phyloP scores from a whole-genome alignment of 1,139 yeast species.

The Protomyces gravidus region DNA sequence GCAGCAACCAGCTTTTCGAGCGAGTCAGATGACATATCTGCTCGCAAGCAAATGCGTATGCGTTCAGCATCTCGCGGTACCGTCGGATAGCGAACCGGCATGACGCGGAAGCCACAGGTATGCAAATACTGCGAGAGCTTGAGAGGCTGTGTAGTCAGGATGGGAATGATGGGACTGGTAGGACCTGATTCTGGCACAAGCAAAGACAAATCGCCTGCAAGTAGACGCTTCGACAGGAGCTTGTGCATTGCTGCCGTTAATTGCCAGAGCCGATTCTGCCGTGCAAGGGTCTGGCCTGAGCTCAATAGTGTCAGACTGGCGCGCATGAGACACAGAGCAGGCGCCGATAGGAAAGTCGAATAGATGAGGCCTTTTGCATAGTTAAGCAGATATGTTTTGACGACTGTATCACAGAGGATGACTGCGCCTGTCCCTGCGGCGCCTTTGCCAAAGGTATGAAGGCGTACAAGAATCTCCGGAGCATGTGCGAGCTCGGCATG shows the following conservation, averaged over 20 bases:
- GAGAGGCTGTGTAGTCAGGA: slow-evolving; percentile 35
- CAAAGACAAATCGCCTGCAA: background rate
- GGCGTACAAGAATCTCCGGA: slow-evolving; percentile 34
- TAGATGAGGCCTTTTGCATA: slow-evolving; percentile 38
- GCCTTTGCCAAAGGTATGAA: slow-evolving; percentile 39
- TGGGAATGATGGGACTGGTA: slow-evolving; percentile 35
- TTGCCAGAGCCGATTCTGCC: slow-evolving; percentile 27
- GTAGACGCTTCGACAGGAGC: background rate
- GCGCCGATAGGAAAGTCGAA: slow-evolving; percentile 34
- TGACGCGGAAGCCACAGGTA: slow-evolving; percentile 35
- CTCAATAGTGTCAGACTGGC: slow-evolving; percentile 14
- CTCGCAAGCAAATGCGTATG: slow-evolving; percentile 37
- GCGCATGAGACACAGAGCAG: slow-evolving; percentile 22
- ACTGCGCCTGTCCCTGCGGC: slow-evolving; percentile 37
- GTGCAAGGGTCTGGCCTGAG: slow-evolving; percentile 4
- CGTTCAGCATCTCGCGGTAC: slow-evolving; percentile 38
- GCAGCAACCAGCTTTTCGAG: slow-evolving; percentile 33
- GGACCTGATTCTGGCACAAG: slow-evolving; percentile 24
- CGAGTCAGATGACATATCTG: slow-evolving; percentile 34
- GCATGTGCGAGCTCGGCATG: slow-evolving; percentile 32
- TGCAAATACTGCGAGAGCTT: slow-evolving; percentile 35
- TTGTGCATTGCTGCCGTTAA: slow-evolving; percentile 13
- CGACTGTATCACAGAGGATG: slow-evolving; percentile 34
- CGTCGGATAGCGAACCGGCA: slow-evolving; percentile 38
- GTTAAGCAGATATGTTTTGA: slow-evolving; percentile 36